Evolutionary conservation across 2,329 filamentous ascomycete species (phyloP).

Genomic region (Cladosporium austrohemisphaericum): DNA sequence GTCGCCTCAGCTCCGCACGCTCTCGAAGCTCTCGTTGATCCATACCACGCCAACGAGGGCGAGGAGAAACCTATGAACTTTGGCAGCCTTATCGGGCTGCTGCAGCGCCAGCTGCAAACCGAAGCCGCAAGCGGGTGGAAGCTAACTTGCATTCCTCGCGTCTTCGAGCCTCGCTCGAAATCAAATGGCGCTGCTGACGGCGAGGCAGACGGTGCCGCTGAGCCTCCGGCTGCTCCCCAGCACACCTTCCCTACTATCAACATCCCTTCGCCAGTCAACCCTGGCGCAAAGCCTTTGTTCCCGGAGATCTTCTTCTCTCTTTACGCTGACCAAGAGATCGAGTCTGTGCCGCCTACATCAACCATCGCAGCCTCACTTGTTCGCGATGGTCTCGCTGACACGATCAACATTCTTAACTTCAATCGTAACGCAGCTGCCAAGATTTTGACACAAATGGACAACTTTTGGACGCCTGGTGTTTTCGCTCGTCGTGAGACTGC

Average conservation of each 20-base stretch:
- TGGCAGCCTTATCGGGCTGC: conserved; percentile 70
- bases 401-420: conserved; percentile 89
- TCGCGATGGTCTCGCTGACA: conserved; percentile 82
- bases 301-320: conserved; percentile 94
- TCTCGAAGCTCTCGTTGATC: conserved; percentile 80
- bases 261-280: conserved; percentile 70
- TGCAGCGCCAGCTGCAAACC: conserved; percentile 79
- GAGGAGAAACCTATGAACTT: conserved; percentile 60
- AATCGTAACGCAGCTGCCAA: conserved; percentile 85
- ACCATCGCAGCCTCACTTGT: conserved; percentile 78
- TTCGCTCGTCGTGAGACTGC: conserved; percentile 92
- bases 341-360: conserved; percentile 72
- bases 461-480: conserved; percentile 83
- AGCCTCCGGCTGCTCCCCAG: conserved; percentile 49
- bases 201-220: conserved; percentile 62
- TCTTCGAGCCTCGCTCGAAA: conserved; percentile 43
- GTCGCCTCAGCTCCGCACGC: conserved; percentile 85
- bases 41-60: conserved; percentile 62
- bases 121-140: conserved; percentile 75
- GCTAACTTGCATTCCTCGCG: conserved; percentile 59
- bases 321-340: conserved; percentile 79
- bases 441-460: conserved; percentile 89
- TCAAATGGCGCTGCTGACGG: conserved; percentile 38
- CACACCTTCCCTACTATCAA: conserved; percentile 73
- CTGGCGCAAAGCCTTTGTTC: conserved; percentile 73